These are phyloP conservation scores for Dothistroma pini DNA, from an alignment of 2,329 filamentous ascomycete genomes.

Conservation along the genomic window DNA sequence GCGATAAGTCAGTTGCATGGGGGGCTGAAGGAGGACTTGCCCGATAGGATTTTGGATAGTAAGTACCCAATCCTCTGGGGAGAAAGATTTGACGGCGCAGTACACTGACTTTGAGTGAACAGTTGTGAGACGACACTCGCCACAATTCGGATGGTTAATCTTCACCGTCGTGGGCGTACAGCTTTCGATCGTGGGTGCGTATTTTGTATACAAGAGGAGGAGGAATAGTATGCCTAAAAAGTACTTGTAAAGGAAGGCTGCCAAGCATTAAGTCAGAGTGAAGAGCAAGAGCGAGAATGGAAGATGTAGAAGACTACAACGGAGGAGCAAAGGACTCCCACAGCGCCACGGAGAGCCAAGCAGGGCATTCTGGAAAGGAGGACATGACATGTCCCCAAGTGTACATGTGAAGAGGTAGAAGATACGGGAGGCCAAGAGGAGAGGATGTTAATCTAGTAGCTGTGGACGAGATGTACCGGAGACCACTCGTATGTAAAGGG, in stretches of 20 bases:
- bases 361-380: no score
- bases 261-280: no score
- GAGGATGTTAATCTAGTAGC: no score
- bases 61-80: conserved; percentile 30
- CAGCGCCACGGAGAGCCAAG: no score
- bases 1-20: conserved; percentile 53
- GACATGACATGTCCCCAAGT: no score
- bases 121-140: conserved; percentile 39
- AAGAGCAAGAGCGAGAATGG: background rate
- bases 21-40: conserved; percentile 50
- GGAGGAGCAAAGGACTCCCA: no score
- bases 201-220: conserved; percentile 75
- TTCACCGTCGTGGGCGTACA: conserved; percentile 73
- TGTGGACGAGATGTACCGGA: no score
- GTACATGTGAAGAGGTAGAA: no score
- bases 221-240: conserved; percentile 80
- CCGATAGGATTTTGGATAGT: conserved; percentile 49
- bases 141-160: conserved; percentile 61
- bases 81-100: background rate
- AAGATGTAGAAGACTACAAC: background rate
- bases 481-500: no score
- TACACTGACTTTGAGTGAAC: conserved; percentile 3
- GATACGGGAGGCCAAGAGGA: no score
- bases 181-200: conserved; percentile 63
- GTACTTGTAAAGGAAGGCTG: conserved; percentile 59